Evolutionary conservation across 2,329 filamentous ascomycete species (phyloP).

Genomic region (Claviceps maximensis): DNA sequence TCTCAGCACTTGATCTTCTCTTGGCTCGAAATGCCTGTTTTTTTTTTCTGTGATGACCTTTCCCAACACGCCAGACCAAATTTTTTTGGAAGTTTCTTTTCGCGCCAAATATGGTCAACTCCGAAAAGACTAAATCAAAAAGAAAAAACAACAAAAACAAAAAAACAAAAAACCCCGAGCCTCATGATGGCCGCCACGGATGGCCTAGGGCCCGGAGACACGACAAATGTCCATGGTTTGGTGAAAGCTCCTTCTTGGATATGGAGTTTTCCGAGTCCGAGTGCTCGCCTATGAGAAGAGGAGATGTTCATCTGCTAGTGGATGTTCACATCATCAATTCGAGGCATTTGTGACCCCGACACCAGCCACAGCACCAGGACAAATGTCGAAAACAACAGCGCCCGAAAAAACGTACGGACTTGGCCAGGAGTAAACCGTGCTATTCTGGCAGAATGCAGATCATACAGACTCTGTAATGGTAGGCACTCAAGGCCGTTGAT

Average conservation of each 20-base stretch:
- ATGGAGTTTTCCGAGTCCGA: too few species aligned
- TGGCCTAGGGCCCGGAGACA: too few species aligned
- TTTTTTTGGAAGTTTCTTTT: background rate
- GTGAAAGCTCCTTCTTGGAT: too few species aligned
- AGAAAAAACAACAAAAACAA: background rate
- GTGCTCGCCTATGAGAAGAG: too few species aligned
- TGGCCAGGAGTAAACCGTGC: conserved; percentile 13
- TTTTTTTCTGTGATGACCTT: background rate
- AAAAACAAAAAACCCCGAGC: too few species aligned
- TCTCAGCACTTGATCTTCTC: conserved; percentile 10
- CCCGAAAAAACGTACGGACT: conserved; percentile 27
- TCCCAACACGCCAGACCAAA: background rate
- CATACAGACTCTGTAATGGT: conserved; percentile 15
- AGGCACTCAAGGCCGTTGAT: conserved; percentile 36
- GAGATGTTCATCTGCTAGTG: background rate
- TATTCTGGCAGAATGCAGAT: conserved; percentile 4
- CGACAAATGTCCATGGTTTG: too few species aligned
- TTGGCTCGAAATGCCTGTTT: background rate
- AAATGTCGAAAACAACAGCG: conserved; percentile 28
- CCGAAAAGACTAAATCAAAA: background rate
- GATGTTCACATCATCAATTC: background rate
- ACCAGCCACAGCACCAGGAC: conserved; percentile 30
- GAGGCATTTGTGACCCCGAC: conserved; percentile 20
- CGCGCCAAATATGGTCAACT: background rate
- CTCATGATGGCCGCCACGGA: background rate